Evolutionary conservation across 495 filamentous ascomycete genomes (phyloP).

Genomic region (Aspergillus ostianus): DNA sequence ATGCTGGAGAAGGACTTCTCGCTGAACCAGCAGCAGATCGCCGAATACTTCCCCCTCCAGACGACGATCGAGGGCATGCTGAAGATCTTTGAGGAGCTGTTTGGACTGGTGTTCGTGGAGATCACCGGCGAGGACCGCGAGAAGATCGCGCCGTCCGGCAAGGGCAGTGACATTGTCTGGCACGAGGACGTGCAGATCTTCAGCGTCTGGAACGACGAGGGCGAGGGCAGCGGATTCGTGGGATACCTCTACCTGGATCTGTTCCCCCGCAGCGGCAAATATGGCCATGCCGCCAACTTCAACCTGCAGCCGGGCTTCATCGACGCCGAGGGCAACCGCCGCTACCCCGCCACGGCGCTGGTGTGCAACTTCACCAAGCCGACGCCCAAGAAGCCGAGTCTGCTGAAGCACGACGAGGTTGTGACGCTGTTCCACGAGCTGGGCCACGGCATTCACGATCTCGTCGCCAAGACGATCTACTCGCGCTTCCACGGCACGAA

Average conservation of each 20-base stretch:
- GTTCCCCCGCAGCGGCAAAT: conserved; percentile 65
- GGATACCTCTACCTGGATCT: conserved; percentile 73
- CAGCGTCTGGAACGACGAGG: conserved; percentile 69
- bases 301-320: conserved; percentile 69
- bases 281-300: conserved; percentile 75
- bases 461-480: conserved; percentile 63
- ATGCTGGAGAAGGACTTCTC: conserved; percentile 90
- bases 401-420: conserved; percentile 71
- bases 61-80: conserved; percentile 89
- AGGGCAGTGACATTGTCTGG: conserved; percentile 67
- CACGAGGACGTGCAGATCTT: conserved; percentile 69
- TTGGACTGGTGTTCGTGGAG: conserved; percentile 89
- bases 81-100: conserved; percentile 88
- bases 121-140: conserved; percentile 61
- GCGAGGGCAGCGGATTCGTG: conserved; percentile 63
- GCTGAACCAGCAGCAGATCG: conserved; percentile 83
- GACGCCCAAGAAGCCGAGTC: conserved; percentile 64
- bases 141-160: conserved; percentile 52
- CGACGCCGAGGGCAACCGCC: conserved; percentile 54
- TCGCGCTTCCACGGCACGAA: conserved; percentile 73
- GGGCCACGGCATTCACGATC: conserved; percentile 73
- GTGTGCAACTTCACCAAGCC: conserved; percentile 74
- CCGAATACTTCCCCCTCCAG: conserved; percentile 90
- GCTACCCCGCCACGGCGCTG: conserved; percentile 67
- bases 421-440: conserved; percentile 73